Evolutionary conservation across 148 eudicot genomes (phyloP).

Genomic region (Diospyros lotus): DNA sequence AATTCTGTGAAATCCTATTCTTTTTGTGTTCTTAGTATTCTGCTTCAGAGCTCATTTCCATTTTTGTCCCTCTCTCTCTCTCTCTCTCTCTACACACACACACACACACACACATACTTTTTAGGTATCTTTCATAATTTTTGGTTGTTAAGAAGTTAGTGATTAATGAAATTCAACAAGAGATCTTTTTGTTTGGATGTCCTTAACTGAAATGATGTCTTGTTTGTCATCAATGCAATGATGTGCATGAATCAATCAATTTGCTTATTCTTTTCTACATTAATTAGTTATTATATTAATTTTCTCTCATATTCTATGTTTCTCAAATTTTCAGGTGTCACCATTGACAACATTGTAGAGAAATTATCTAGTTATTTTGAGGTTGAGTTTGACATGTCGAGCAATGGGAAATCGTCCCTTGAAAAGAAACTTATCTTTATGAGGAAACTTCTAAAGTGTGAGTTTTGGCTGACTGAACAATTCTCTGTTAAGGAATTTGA

Average conservation of each 20-base stretch:
- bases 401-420: constrained; percentile 27
- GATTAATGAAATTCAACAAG: no score
- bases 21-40: no score
- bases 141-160: no score
- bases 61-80: no score
- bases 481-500: constrained; percentile 64
- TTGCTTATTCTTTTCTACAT: background rate
- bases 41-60: no score
- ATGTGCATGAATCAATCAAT: background rate
- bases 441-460: constrained; percentile 58
- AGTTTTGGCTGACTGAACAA: constrained; percentile 64
- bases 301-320: background rate
- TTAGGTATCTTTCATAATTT: no score
- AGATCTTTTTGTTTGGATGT: no score
- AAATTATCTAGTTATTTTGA: constrained; percentile 54
- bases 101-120: no score
- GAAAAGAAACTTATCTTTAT: constrained; percentile 35
- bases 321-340: constrained; percentile 34
- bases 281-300: no score
- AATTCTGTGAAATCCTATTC: no score
- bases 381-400: constrained; percentile 19
- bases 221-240: background rate
- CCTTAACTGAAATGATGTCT: background rate
- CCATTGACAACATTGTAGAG: constrained; percentile 47
- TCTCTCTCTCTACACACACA: no score